Conservation (phyloP, 768 basidiomycete genomes). For the Tremella mesenterica region DNA sequence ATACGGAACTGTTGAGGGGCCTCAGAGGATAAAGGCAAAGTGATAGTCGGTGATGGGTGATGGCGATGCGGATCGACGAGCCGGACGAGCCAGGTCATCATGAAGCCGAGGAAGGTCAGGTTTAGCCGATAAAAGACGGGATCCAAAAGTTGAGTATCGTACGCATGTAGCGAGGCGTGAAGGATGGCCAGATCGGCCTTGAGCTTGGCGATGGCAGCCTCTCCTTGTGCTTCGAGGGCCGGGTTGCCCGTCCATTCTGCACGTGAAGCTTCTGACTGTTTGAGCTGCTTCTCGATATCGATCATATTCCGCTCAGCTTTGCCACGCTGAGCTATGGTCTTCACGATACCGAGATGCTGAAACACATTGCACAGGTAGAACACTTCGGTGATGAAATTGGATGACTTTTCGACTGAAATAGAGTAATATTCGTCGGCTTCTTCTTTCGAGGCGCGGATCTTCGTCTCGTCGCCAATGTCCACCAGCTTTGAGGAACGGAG, state of each 20-base stretch:
- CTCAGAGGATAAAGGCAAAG: conserved; percentile 74
- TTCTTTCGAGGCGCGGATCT: conserved; percentile 82
- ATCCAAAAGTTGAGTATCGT: conserved; percentile 75
- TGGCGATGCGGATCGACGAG: conserved; percentile 70
- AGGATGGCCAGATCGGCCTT: conserved; percentile 70
- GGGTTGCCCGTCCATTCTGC: conserved; percentile 71
- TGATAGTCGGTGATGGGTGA: conserved; percentile 65
- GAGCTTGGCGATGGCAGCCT: conserved; percentile 64
- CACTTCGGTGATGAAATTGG: conserved; percentile 91
- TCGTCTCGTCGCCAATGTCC: conserved; percentile 76
- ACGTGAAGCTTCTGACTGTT: conserved; percentile 62
- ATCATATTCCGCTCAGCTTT: conserved; percentile 44
- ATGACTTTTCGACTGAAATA: conserved; percentile 51
- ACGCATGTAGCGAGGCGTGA: conserved; percentile 66
- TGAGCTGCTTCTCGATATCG: conserved; percentile 65
- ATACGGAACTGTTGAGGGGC: conserved; percentile 76
- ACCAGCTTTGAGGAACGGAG: conserved; percentile 66
- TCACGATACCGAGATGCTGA: conserved; percentile 79
- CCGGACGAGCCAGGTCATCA: conserved; percentile 88
- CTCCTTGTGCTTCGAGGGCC: conserved; percentile 65
- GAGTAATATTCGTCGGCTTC: conserved; percentile 69
- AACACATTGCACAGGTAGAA: conserved; percentile 82
- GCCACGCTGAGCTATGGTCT: conserved; percentile 66
- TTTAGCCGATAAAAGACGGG: conserved; percentile 71
- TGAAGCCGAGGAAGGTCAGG: conserved; percentile 76